Evolutionary conservation across 1,139 yeast species (phyloP), one percentile per base, ranked within the genome.

Genomic region (Candida neerlandica): DNA sequence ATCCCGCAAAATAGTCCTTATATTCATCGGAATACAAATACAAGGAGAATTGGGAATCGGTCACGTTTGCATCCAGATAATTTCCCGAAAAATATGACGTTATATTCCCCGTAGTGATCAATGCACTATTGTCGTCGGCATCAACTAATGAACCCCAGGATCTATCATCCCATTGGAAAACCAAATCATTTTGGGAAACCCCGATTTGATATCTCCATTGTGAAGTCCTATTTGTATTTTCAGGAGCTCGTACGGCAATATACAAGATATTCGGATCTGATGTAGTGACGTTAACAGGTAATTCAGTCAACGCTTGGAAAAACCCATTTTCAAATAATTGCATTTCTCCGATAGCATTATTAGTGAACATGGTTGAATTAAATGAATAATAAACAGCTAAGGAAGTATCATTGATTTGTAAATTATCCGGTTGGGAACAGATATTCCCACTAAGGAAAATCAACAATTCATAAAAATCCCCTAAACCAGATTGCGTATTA

Each of bases 71-170:
- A 11, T 60, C 51, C 12, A 68, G 50, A 34, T 56, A 41, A 43
- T 63, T 55, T 9, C 52, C 51, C 3, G 58, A 38, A 4, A 45
- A 52, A 23, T 51, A 56, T 9, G 53, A 23, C 0, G 84, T 72
- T 55, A 84, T 75, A 55, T 80, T 80, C n/a, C 83, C 85, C 0
- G 92, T 85, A 26, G 81, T 81, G 33, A 91, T 71, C 51, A 90
- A 70, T 0, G 89, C 95, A 45, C 89, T 80, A 18, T 77, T 75
- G 58, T 80, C 81, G 66, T 91, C 97, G 0, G 91, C 71, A 62
- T 90, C 97, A 3, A 89, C 81, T 14, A 88, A 70, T 35, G 72
- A 68, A 0, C 89, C 79, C 75, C 84, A 78, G 29, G 84, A 69
- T 16, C 81, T 69, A 44, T 75, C 74, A 61, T 85, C 91, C 85